These are phyloP conservation scores for Mycocentrospora acerina DNA, from an alignment of 2,329 filamentous ascomycete species.

Conservation along the genomic window DNA sequence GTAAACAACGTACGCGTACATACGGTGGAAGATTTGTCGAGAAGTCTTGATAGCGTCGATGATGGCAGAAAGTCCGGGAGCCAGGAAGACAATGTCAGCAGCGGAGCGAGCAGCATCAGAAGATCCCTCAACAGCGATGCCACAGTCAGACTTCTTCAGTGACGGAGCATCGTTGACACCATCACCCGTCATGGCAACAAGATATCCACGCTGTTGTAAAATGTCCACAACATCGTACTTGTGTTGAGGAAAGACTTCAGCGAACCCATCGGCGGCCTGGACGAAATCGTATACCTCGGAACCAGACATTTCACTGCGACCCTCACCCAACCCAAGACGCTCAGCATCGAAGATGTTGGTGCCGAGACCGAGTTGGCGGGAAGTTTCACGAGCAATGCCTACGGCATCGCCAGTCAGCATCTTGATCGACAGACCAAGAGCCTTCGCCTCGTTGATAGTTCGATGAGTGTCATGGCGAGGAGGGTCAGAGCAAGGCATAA, in stretches of 20 bases:
- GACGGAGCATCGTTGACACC: constrained; percentile 94
- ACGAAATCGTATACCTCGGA: constrained; percentile 95
- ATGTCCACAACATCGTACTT: constrained; percentile 95
- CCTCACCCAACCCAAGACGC: constrained; percentile 84
- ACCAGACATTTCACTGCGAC: constrained; percentile 81
- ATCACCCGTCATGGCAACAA: constrained; percentile 95
- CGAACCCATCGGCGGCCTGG: constrained; percentile 91
- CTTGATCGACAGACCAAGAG: constrained; percentile 85
- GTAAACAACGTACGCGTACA: constrained; percentile 96
- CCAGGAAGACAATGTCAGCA: constrained; percentile 91
- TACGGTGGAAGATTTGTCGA: constrained; percentile 93
- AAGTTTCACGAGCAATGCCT: constrained; percentile 89
- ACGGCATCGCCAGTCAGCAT: constrained; percentile 96
- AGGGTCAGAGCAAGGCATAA: constrained; percentile 92
- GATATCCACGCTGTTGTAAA: constrained; percentile 87
- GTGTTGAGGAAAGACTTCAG: constrained; percentile 92
- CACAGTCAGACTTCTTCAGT: constrained; percentile 92
- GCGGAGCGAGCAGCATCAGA: constrained; percentile 89
- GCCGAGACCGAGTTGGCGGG: constrained; percentile 84
- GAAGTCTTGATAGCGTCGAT: constrained; percentile 92
- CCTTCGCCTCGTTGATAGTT: constrained; percentile 88
- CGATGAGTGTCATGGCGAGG: constrained; percentile 87
- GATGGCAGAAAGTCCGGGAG: constrained; percentile 86
- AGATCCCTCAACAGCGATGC: constrained; percentile 90
- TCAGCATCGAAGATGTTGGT: constrained; percentile 95